These are phyloP conservation scores for Lophiostoma macrostomum DNA, from an alignment of 495 filamentous ascomycete genomes.

Conservation along the genomic window DNA sequence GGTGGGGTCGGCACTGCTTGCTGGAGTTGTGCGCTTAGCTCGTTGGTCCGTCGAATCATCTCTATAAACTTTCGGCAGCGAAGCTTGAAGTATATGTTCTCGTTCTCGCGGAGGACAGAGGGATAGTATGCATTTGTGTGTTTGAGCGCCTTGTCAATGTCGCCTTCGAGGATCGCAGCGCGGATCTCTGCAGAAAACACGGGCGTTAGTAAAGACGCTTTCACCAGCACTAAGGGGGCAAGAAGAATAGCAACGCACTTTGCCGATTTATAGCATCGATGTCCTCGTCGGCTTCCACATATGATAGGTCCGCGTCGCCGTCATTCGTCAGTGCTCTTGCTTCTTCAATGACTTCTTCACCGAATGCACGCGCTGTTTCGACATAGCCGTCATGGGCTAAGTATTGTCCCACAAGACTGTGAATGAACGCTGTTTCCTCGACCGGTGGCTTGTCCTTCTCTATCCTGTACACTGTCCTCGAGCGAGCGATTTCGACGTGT, in stretches of 20 bases:
- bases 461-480: not conserved
- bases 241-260: constrained; percentile 51
- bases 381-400: constrained; percentile 94
- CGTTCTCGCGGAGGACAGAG: constrained; percentile 75
- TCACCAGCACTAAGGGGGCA: not conserved
- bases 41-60: constrained; percentile 82
- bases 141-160: constrained; percentile 86
- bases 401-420: constrained; percentile 81
- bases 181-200: constrained; percentile 69
- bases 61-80: constrained; percentile 91
- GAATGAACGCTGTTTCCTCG: constrained; percentile 73
- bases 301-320: constrained; percentile 48
- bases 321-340: constrained; percentile 58
- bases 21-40: constrained; percentile 41
- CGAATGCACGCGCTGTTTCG: constrained; percentile 88
- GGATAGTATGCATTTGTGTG: constrained; percentile 77
- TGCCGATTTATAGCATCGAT: constrained; percentile 84
- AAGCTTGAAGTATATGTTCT: constrained; percentile 86
- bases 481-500: constrained; percentile 16
- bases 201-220: not conserved
- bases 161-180: constrained; percentile 83
- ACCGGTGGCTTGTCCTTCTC: not conserved
- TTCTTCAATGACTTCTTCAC: constrained; percentile 70
- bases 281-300: constrained; percentile 78
- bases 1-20: constrained; percentile 29